Evolutionary conservation across 179 eudicot species (phyloP), one percentile per base, ranked within the genome.

Genomic region (Spinacia oleracea): DNA sequence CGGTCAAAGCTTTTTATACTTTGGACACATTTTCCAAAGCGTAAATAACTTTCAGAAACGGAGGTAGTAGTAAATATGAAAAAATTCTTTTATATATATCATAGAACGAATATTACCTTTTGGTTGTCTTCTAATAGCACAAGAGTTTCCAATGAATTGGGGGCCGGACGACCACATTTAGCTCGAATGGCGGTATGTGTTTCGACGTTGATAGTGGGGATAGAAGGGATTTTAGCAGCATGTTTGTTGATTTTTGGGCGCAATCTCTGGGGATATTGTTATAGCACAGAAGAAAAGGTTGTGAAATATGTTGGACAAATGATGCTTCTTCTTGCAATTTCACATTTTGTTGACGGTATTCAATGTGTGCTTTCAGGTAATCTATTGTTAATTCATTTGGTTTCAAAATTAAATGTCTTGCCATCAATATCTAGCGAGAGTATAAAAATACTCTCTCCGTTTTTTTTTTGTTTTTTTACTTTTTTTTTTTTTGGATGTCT

Each of bases 291-390:
- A 66, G 40, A 65, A 42, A 85, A 92, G 85, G 93, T 94, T 18
- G 91, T 91, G 40, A 83, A 76, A 78, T 92, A 90, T 80, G 88
- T 90, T 56, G 92, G 91, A 23, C 43, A 69, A 67, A 89, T 93
- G 97, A 70, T 92, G 91, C 97, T 92, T 2, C 81, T 93, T 72
- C 86, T 93, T 48, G 91, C 95, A 64, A 15, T 70, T 58, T 89
- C 92, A 81, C 87, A 90, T 80, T 78, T 92, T 78, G 1, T 90
- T 60, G 98, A 93, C 81, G 93, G 93, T 8, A 74, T 92, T 77
- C 90, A 88, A 70, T 76, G 88, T 66, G 95, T 92, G 78, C 93
- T 92, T 81, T 90, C 93, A 80, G 98, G 97, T 92, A 77, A 72
- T 67, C 23, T 59, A n/a, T n/a, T n/a, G n/a, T n/a, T n/a, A n/a